phyloP scores from a whole-genome alignment of 106 monocot genomes.

The Platanthera guangdongensis region DNA sequence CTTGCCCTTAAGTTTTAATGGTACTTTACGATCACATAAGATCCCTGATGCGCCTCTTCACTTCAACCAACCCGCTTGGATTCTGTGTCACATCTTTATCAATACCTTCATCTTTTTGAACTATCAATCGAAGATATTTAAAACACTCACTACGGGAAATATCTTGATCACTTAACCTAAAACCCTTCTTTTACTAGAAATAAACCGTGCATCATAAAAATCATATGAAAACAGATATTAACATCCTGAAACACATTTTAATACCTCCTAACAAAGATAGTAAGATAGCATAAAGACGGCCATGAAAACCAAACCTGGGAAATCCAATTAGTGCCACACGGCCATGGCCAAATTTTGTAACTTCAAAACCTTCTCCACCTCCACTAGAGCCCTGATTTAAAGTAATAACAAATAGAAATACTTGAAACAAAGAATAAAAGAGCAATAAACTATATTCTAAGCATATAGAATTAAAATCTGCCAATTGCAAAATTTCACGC shows the following conservation, averaged over 20 bases:
- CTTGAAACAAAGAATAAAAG: not conserved
- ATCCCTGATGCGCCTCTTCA: no score
- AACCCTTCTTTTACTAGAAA: no score
- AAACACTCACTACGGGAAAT: no score
- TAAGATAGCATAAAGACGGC: not conserved
- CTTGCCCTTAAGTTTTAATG: no score
- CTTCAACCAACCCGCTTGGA: no score
- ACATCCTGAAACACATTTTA: not conserved
- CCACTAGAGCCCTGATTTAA: constrained; percentile 82
- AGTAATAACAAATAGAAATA: constrained; percentile 3
- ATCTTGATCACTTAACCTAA: no score
- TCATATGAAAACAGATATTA: not conserved
- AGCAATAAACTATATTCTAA: not conserved
- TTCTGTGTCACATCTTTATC: no score
- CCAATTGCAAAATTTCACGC: not conserved
- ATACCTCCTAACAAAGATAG: not conserved
- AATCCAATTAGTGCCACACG: constrained; percentile 99
- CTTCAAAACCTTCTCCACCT: constrained; percentile 99
- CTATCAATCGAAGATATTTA: no score
- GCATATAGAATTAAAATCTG: not conserved
- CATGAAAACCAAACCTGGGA: constrained; percentile 61
- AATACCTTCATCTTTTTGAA: no score
- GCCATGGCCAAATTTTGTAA: constrained; percentile 99
- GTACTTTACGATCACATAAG: no score
- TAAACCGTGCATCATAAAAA: not conserved